Conservation (phyloP, 768 basidiomycete species). For the Lepiota venenata region DNA sequence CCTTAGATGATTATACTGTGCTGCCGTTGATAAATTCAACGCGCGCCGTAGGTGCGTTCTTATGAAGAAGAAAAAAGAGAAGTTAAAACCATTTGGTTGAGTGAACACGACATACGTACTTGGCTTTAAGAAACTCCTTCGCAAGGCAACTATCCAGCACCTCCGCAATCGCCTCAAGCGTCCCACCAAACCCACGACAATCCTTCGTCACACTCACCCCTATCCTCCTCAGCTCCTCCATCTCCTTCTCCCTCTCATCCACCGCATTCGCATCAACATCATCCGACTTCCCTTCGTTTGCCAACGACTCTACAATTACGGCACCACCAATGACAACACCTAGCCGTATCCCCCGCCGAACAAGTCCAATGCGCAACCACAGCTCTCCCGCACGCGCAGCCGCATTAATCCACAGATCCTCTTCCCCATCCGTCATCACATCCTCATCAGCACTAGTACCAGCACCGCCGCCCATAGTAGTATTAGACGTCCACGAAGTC, state of each 20-base stretch:
- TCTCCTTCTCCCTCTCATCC: slow-evolving; percentile 10
- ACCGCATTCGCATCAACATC: background rate
- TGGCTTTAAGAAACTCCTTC: slow-evolving; percentile 56
- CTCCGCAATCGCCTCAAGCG: slow-evolving; percentile 50
- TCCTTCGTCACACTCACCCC: slow-evolving; percentile 36
- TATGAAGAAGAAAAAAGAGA: background rate
- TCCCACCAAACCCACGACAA: slow-evolving; percentile 51
- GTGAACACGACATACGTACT: slow-evolving; percentile 41
- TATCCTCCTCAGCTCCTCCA: slow-evolving; percentile 25
- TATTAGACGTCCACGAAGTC: background rate
- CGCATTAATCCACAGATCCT: slow-evolving; percentile 31
- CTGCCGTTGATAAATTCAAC: slow-evolving; percentile 49
- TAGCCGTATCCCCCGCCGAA: slow-evolving; percentile 6
- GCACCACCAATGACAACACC: no score
- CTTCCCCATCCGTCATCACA: slow-evolving; percentile 19
- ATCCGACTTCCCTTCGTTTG: no score
- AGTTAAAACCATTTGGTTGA: no score
- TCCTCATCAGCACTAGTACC: background rate
- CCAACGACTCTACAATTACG: no score
- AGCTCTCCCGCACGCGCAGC: slow-evolving; percentile 31
- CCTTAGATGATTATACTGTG: slow-evolving; percentile 72
- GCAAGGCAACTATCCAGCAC: slow-evolving; percentile 51
- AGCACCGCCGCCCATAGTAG: no score
- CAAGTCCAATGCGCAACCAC: slow-evolving; percentile 28
- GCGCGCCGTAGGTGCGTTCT: slow-evolving; percentile 61